Evolutionary conservation across 805 yeast genomes (phyloP), one percentile per base, ranked within the genome.

Genomic region (Nakazawaea wyomingensis): DNA sequence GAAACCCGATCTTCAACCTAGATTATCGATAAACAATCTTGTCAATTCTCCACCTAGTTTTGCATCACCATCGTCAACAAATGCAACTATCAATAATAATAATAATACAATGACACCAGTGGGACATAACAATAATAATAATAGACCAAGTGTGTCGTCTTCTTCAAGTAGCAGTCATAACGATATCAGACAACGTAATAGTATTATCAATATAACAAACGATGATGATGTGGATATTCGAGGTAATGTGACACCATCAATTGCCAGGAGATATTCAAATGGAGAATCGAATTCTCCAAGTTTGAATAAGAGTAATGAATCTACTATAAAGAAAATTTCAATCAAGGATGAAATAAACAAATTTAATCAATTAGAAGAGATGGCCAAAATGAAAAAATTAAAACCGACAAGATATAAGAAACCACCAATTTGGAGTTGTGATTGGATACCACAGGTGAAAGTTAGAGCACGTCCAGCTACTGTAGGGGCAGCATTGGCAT

Each of bases 401-500:
- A 80, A 82, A 60, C 90, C 93, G 2, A 73, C 61, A 43, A 64
- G 85, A 51, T 84, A 84, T 59, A 61, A 61, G 11, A 68, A 64
- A 36, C 85, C 85, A 3, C 96, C 96, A 4, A 69, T 78, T 4
- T 89, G 96, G 96, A 96, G 96, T 0, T 82, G 72, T 49, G 82
- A 79, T 53, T 86, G 84, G 80, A 62, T 71, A 37, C 81, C 82
- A 1, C 56, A 62, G 4, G 54, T 57, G 20, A 38, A 41, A n/a
- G 28, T 30, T 39, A 27, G 14, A 30, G 26, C 17, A 13, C 33
- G 19, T 17, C 24, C 24, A 8, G 16, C 22, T 16, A n/a, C n/a
- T n/a, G n/a, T n/a, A n/a, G n/a, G n/a, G n/a, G n/a, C n/a, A n/a
- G n/a, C n/a, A n/a, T n/a, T n/a, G n/a, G 16, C 19, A 4, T 13